These are phyloP conservation scores for Boletus semigastroideus DNA, from an alignment of 1,284 basidiomycete species.

Conservation along the genomic window DNA sequence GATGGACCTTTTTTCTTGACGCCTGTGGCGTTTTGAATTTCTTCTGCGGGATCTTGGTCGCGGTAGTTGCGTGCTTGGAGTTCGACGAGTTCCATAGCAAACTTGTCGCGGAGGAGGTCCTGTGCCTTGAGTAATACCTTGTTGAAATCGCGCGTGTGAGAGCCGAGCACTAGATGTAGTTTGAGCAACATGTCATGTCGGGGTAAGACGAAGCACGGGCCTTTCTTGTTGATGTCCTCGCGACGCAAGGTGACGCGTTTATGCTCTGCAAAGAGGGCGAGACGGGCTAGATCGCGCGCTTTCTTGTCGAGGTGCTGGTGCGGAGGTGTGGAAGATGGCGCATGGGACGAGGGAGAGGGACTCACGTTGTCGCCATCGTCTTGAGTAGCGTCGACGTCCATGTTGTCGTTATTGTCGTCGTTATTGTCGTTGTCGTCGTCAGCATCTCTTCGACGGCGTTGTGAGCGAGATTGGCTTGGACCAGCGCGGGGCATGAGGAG, in stretches of 20 bases:
- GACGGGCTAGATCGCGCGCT: constrained; percentile 64
- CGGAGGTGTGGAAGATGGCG: background rate
- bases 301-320: constrained; percentile 57
- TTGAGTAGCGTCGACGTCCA: constrained; percentile 21
- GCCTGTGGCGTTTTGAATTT: constrained; percentile 49
- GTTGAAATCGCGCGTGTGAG: constrained; percentile 56
- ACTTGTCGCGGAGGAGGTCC: constrained; percentile 52
- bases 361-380: constrained; percentile 18
- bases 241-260: constrained; percentile 57
- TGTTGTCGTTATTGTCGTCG: constrained; percentile 30
- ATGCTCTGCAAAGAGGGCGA: constrained; percentile 73
- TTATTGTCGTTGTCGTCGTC: constrained; percentile 14
- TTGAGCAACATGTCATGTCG: background rate
- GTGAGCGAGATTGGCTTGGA: constrained; percentile 31
- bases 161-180: constrained; percentile 52
- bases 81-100: constrained; percentile 76
- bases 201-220: constrained; percentile 33
- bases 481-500: constrained; percentile 29
- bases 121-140: constrained; percentile 60
- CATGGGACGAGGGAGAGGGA: background rate
- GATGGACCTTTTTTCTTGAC: constrained; percentile 52
- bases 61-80: constrained; percentile 62
- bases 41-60: constrained; percentile 47
- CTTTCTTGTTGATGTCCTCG: constrained; percentile 80
- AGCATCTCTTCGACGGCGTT: constrained; percentile 19